phyloP scores from a whole-genome alignment of 2,329 filamentous ascomycete species.

The Diaporthe caulivora region DNA sequence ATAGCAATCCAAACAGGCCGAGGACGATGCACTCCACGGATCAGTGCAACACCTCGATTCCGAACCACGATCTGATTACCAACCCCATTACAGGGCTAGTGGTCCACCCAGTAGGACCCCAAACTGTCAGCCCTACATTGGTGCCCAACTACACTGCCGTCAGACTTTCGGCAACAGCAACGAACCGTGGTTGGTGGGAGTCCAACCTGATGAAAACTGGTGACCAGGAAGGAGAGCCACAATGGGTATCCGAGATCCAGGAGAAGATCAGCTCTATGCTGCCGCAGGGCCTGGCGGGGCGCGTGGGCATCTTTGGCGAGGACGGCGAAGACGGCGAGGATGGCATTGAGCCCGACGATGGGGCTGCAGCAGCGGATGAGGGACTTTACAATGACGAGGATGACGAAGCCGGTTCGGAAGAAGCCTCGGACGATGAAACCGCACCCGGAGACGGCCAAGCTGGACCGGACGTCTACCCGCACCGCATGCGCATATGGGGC shows the following conservation, averaged over 20 bases:
- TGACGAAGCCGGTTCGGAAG: conserved; percentile 48
- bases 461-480: conserved; percentile 59
- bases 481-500: conserved; percentile 66
- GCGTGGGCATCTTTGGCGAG: conserved; percentile 49
- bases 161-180: conserved; percentile 64
- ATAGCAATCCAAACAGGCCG: conserved; percentile 38
- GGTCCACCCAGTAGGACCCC: conserved; percentile 54
- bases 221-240: conserved; percentile 44
- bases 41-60: conserved; percentile 62
- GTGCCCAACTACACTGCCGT: conserved; percentile 64
- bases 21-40: conserved; percentile 53
- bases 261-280: conserved; percentile 59
- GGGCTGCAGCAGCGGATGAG: conserved; percentile 47
- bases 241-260: conserved; percentile 63
- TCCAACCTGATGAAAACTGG: conserved; percentile 53
- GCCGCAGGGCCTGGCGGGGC: conserved; percentile 59
- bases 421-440: conserved; percentile 49
- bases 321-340: conserved; percentile 46
- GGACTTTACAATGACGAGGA: conserved; percentile 43
- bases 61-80: conserved; percentile 43
- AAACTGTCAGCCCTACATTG: conserved; percentile 46
- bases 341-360: conserved; percentile 43
- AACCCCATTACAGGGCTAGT: conserved; percentile 66
- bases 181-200: conserved; percentile 66
- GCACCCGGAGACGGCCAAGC: conserved; percentile 47